phyloP scores from a whole-genome alignment of 2,329 filamentous ascomycete genomes.

The Verticillium klebahnii region DNA sequence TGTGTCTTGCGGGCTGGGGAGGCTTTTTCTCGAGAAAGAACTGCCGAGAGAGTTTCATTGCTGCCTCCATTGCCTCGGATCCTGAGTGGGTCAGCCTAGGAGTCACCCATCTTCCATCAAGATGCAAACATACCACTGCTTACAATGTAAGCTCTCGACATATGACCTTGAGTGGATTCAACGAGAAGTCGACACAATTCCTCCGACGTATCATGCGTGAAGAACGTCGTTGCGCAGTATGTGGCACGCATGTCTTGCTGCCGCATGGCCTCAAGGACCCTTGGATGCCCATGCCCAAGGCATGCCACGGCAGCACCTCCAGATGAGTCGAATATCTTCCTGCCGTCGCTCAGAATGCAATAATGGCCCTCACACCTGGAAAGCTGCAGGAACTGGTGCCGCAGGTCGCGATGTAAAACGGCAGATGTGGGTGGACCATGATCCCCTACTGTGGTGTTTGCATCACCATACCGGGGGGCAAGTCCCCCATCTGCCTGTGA shows the following conservation, averaged over 20 bases:
- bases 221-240: slow-evolving; percentile 31
- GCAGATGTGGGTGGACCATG: not conserved
- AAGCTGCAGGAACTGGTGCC: not conserved
- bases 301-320: slow-evolving; percentile 70
- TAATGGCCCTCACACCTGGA: not conserved
- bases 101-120: not conserved
- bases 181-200: slow-evolving; percentile 29
- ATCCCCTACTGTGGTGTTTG: not conserved
- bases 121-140: slow-evolving; percentile 3
- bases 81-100: slow-evolving; percentile 27
- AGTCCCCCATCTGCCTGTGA: not conserved
- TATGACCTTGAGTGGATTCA: slow-evolving; percentile 26
- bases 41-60: slow-evolving; percentile 44
- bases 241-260: slow-evolving; percentile 53
- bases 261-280: slow-evolving; percentile 56
- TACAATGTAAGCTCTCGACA: slow-evolving; percentile 33
- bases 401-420: not conserved
- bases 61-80: slow-evolving; percentile 46
- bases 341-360: not conserved
- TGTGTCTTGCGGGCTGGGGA: slow-evolving; percentile 46
- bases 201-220: slow-evolving; percentile 47
- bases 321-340: slow-evolving; percentile 62
- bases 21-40: slow-evolving; percentile 35
- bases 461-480: not conserved
- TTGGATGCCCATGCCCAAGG: slow-evolving; percentile 61